phyloP scores from a whole-genome alignment of 73 alveolate species.

The Paramecium caudatum region DNA sequence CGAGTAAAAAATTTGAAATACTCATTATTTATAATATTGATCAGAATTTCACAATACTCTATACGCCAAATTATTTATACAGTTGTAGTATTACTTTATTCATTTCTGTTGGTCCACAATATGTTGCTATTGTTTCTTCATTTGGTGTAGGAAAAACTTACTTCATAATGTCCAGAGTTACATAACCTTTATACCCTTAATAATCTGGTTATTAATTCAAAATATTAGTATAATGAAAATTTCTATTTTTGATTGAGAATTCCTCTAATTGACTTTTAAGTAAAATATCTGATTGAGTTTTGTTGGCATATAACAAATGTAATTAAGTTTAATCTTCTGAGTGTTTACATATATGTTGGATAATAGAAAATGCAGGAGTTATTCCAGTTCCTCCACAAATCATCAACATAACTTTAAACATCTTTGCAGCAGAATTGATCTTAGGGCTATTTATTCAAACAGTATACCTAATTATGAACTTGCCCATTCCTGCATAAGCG shows the following conservation, averaged over 20 bases:
- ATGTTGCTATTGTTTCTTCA: background rate
- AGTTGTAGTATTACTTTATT: background rate
- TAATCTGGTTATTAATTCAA: no score
- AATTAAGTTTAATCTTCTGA: background rate
- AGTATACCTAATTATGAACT: background rate
- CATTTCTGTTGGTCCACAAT: slow-evolving; percentile 47
- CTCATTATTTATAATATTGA: slow-evolving; percentile 19
- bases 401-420: slow-evolving; percentile 11
- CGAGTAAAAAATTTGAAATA: background rate
- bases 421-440: background rate
- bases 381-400: slow-evolving; percentile 69
- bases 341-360: background rate
- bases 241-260: no score
- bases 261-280: slow-evolving; percentile 12
- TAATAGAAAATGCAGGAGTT: slow-evolving; percentile 14
- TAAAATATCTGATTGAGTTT: background rate
- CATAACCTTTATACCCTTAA: slow-evolving; percentile 44
- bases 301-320: slow-evolving; percentile 28
- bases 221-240: no score
- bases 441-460: slow-evolving; percentile 36
- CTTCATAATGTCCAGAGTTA: slow-evolving; percentile 24
- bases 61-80: background rate
- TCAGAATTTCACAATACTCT: slow-evolving; percentile 20
- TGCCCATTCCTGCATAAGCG: background rate
- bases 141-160: slow-evolving; percentile 10